Evolutionary conservation across 352 stramenopile species (phyloP).

Genomic region (Blastocystis sp.): DNA sequence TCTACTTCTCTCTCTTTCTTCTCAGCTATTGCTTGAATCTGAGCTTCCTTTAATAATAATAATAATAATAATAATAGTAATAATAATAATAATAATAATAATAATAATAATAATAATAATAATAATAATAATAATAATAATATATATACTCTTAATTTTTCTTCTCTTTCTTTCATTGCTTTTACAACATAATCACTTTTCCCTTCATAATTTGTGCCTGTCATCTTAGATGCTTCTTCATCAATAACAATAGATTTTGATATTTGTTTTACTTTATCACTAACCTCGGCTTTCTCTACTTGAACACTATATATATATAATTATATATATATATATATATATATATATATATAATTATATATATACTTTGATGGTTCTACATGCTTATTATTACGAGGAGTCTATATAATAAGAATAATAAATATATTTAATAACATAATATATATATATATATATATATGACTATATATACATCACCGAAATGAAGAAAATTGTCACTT

Average conservation of each 20-base stretch:
- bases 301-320: conserved; percentile 5
- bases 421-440: no score
- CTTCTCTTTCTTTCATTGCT: conserved; percentile 28
- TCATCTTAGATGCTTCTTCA: conserved; percentile 32
- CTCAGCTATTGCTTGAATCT: conserved; percentile 28
- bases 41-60: no score
- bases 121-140: no score
- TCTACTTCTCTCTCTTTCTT: conserved; percentile 19
- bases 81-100: no score
- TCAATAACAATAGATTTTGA: not conserved
- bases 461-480: no score
- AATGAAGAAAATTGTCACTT: no score
- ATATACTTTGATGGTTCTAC: not conserved
- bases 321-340: not conserved
- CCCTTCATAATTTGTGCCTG: conserved; percentile 17
- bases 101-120: no score
- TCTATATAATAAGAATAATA: not conserved
- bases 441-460: no score
- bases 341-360: conserved; percentile 6
- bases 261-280: not conserved
- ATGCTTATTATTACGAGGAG: not conserved
- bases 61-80: no score
- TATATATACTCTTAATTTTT: not conserved
- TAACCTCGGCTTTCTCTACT: not conserved
- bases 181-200: conserved; percentile 17